These are phyloP conservation scores for Hypoxylon sp. DNA, from an alignment of 2,329 filamentous ascomycete species.

Conservation along the genomic window DNA sequence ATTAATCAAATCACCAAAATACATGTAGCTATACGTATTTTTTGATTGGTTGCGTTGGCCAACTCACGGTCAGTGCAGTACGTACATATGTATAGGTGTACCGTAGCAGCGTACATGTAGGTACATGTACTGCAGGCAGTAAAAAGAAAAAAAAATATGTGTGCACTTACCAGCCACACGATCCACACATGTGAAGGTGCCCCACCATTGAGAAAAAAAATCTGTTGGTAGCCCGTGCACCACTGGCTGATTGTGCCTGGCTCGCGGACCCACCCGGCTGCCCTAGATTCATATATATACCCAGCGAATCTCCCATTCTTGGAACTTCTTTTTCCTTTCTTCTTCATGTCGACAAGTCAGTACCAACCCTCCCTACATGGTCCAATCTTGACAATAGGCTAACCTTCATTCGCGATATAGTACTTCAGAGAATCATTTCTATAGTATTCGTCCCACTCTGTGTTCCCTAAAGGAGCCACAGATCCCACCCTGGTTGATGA, in stretches of 20 bases:
- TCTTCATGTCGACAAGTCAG: conserved; percentile 75
- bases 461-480: conserved; percentile 94
- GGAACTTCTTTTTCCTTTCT: conserved; percentile 60
- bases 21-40: neutral
- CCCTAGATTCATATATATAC: conserved; percentile 58
- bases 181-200: neutral
- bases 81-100: neutral
- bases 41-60: neutral
- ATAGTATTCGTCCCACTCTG: conserved; percentile 95
- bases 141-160: too few species aligned
- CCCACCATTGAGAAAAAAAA: conserved; percentile 10
- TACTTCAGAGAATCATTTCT: conserved; percentile 89
- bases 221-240: neutral
- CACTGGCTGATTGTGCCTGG: conserved; percentile 22
- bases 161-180: too few species aligned
- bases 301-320: conserved; percentile 53
- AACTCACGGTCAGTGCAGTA: neutral
- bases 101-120: too few species aligned
- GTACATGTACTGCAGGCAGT: too few species aligned
- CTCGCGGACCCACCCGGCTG: conserved; percentile 34
- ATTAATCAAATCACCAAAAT: too few species aligned
- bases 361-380: conserved; percentile 55
- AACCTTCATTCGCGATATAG: conserved; percentile 42
- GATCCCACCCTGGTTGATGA: conserved; percentile 97
- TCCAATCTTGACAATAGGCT: conserved; percentile 3